Evolutionary conservation across 2,329 filamentous ascomycete genomes (phyloP), one percentile per base, ranked within the genome.

Genomic region (Colletotrichum shisoi): DNA sequence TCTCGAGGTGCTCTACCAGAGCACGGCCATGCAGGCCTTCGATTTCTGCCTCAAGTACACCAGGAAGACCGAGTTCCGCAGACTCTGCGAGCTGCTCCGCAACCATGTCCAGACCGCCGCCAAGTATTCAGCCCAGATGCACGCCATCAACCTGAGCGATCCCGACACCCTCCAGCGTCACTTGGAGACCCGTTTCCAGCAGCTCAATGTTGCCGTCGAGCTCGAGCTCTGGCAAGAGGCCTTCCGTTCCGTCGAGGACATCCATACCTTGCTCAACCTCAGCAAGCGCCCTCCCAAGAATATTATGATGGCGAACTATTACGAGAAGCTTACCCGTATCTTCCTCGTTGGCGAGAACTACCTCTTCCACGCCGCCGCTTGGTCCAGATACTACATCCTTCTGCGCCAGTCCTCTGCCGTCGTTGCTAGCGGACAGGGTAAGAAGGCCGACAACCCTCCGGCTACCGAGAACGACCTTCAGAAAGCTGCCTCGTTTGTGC

Each of bases 231-330:
- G 95, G 95, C 95, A 99, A 82, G 95, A 99, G 83, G 95, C 95
- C 71, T 99, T 99, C 91, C 92, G 95, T 79, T 97, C 93, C 76
- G 94, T 99, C 57, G 95, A 99, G 82, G 95, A 99, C 78, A 98
- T 98, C 73, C 95, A 99, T 83, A 98, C 94, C 58, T 88, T 99
- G 62, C 89, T 99, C 72, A 98, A 91, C 83, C 87, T 98, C 73
- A 98, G 94, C 90, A 98, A 98, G 87, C 92, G 95, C 63, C 94
- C 94, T 45, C 91, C 95, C 62, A 98, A 98, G 90, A 97, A 97
- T 79, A 86, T 97, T 77, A 98, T 99, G 95, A 99, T 99, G 95
- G 95, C 95, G 82, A 99, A 98, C 84, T 99, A 99, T 86, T 99
- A 98, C 81, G 95, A 99, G 86, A 98, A 98, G 84, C 89, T 99